A percentile compares a stretch with the other conserved stretches of the same genome.
Evolutionary conservation across 352 stramenopile species (phyloP).

Genomic region (Phytophthora citrophthora): DNA sequence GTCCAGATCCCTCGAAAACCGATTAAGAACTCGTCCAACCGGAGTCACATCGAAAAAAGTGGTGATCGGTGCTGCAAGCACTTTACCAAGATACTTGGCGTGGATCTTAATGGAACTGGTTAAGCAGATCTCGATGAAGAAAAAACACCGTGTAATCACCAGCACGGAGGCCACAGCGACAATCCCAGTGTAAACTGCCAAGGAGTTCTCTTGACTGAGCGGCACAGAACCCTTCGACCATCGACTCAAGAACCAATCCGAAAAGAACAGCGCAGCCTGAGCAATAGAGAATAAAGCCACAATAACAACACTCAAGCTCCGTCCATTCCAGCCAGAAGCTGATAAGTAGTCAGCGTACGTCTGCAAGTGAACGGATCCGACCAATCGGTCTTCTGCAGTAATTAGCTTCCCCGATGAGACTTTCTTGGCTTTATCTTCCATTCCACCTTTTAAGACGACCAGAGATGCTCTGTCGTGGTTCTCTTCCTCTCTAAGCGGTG

Average conservation of each 20-base stretch:
- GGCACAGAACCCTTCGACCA: slow-evolving; percentile 44
- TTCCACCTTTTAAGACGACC: neutral
- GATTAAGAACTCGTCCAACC: slow-evolving; percentile 67
- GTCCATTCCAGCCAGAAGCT: slow-evolving; percentile 53
- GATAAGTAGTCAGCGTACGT: slow-evolving; percentile 60
- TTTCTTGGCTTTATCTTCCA: neutral
- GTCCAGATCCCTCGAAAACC: slow-evolving; percentile 69
- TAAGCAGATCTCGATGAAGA: slow-evolving; percentile 61
- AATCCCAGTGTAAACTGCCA: slow-evolving; percentile 49
- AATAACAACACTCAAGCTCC: slow-evolving; percentile 31
- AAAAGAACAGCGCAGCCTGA: slow-evolving; percentile 52
- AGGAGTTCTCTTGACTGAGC: slow-evolving; percentile 39
- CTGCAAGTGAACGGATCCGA: slow-evolving; percentile 43
- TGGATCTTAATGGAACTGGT: slow-evolving; percentile 49
- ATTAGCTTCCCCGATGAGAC: slow-evolving; percentile 40
- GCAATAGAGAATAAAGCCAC: slow-evolving; percentile 44
- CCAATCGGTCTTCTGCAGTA: slow-evolving; percentile 43
- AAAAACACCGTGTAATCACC: slow-evolving; percentile 47
- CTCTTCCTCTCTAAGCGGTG: neutral
- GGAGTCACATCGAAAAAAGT: slow-evolving; percentile 75
- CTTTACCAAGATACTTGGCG: slow-evolving; percentile 49
- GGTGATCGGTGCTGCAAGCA: slow-evolving; percentile 60
- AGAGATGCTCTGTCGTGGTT: neutral
- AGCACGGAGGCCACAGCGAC: slow-evolving; percentile 39
- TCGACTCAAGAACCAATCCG: slow-evolving; percentile 60